phyloP scores from a whole-genome alignment of 495 filamentous ascomycete genomes.

The Aspergillus taichungensis region DNA sequence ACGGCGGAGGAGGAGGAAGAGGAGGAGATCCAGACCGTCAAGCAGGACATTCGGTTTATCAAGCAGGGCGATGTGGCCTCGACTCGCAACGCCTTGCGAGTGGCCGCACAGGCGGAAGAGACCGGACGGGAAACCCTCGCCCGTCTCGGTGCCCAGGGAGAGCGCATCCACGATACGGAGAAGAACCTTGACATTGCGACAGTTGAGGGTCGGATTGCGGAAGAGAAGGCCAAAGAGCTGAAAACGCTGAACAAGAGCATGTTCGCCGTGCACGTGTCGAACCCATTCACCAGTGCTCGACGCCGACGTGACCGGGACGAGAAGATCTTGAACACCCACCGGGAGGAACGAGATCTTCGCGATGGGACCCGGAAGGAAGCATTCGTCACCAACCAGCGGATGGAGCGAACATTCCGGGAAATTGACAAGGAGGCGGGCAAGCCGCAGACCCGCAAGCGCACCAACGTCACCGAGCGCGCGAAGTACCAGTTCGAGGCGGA shows the following conservation, averaged over 20 bases:
- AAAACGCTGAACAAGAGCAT: constrained; percentile 72
- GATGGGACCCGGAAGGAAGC: constrained; percentile 60
- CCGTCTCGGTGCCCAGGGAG: constrained; percentile 63
- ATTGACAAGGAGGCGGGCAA: constrained; percentile 33
- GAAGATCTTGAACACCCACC: constrained; percentile 52
- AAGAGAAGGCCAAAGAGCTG: constrained; percentile 65
- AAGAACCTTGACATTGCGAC: constrained; percentile 61
- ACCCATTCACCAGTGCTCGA: constrained; percentile 57
- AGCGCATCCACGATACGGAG: constrained; percentile 71
- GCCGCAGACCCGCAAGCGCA: constrained; percentile 30
- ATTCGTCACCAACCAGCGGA: constrained; percentile 46
- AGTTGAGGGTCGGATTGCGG: constrained; percentile 60
- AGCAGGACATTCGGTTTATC: constrained; percentile 64
- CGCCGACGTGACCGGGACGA: constrained; percentile 52
- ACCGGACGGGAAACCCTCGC: constrained; percentile 60
- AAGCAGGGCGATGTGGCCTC: constrained; percentile 69
- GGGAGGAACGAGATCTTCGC: constrained; percentile 54
- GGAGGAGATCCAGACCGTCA: constrained; percentile 57
- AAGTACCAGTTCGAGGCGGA: constrained; percentile 78
- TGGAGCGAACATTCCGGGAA: constrained; percentile 53
- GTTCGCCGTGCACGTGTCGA: constrained; percentile 70
- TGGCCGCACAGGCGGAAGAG: constrained; percentile 61
- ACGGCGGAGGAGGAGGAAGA: constrained; percentile 69
- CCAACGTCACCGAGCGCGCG: constrained; percentile 54
- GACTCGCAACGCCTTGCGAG: constrained; percentile 57